Conservation (phyloP, 768 basidiomycete genomes). For the Boletus insuetus region DNA sequence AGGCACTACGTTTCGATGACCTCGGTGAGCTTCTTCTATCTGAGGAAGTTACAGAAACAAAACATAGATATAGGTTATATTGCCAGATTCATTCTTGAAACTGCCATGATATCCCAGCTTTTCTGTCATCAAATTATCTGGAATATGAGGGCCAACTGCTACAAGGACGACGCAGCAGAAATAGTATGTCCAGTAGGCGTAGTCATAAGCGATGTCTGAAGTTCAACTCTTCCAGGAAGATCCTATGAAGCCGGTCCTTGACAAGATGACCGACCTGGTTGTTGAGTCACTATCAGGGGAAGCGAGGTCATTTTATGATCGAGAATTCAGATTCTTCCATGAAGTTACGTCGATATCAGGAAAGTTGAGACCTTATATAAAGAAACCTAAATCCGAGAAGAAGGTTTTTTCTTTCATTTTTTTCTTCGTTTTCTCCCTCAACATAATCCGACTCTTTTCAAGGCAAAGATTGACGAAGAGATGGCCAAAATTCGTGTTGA, state of each 20-base stretch:
- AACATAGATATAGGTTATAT: constrained; percentile 69
- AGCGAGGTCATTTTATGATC: constrained; percentile 85
- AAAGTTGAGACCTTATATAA: constrained; percentile 94
- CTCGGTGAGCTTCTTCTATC: constrained; percentile 52
- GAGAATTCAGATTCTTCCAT: constrained; percentile 94
- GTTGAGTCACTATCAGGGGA: constrained; percentile 86
- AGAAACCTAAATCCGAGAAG: constrained; percentile 93
- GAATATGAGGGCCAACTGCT: constrained; percentile 99
- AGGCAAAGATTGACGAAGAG: constrained; percentile 99
- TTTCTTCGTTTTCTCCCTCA: not conserved
- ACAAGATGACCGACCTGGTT: constrained; percentile 76
- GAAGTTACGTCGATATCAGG: constrained; percentile 98
- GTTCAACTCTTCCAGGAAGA: constrained; percentile 61
- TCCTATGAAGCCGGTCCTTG: constrained; percentile 94
- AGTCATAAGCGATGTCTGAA: not conserved
- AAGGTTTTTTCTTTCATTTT: constrained; percentile 51
- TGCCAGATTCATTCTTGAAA: constrained; percentile 92
- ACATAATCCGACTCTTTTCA: not conserved
- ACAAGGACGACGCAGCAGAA: constrained; percentile 86
- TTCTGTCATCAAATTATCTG: constrained; percentile 99
- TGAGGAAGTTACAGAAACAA: not conserved
- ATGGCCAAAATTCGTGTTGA: constrained; percentile 95
- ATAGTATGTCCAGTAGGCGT: constrained; percentile 46
- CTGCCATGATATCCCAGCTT: constrained; percentile 92
- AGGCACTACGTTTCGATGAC: constrained; percentile 88